Conservation (phyloP, 805 yeast genomes). For the Debaryomyces maramus region DNA sequence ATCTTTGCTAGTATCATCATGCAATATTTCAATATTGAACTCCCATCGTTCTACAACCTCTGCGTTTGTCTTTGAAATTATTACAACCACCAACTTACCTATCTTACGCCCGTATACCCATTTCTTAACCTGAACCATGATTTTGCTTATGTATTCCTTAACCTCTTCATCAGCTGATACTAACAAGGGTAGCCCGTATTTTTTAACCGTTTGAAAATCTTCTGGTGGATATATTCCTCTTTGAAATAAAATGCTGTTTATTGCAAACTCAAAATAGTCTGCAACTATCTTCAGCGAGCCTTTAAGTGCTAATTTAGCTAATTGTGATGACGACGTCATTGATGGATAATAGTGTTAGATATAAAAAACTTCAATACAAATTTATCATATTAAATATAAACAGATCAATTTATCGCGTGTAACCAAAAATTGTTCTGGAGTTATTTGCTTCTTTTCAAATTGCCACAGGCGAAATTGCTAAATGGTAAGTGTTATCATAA, state of each 20-base stretch:
- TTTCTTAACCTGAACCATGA: slow-evolving; percentile 62
- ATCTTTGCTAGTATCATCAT: slow-evolving; percentile 10
- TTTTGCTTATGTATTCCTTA: slow-evolving; percentile 60
- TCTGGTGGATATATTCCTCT: slow-evolving; percentile 88
- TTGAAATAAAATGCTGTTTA: slow-evolving; percentile 81
- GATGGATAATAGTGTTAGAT: background rate
- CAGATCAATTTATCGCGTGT: background rate
- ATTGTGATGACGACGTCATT: background rate
- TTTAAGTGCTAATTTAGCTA: slow-evolving; percentile 54
- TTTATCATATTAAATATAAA: no score
- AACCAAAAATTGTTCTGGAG: no score
- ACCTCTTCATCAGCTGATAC: slow-evolving; percentile 77
- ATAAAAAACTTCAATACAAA: no score
- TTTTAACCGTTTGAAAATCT: slow-evolving; percentile 73
- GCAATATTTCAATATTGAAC: slow-evolving; percentile 57
- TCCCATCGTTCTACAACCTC: slow-evolving; percentile 86
- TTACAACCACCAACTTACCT: slow-evolving; percentile 66
- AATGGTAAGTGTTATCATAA: slow-evolving; percentile 1
- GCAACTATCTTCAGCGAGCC: slow-evolving; percentile 80
- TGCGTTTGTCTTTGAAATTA: slow-evolving; percentile 64
- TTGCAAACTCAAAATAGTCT: slow-evolving; percentile 81
- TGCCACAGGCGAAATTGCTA: no score
- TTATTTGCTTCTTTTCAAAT: no score
- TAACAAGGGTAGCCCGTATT: slow-evolving; percentile 76
- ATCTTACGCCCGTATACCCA: slow-evolving; percentile 77